A percentile compares a stretch with the other conserved stretches of the same genome.
Evolutionary conservation across 2,329 filamentous ascomycete genomes (phyloP).

Genomic region (Ceratocystiopsis sp.): DNA sequence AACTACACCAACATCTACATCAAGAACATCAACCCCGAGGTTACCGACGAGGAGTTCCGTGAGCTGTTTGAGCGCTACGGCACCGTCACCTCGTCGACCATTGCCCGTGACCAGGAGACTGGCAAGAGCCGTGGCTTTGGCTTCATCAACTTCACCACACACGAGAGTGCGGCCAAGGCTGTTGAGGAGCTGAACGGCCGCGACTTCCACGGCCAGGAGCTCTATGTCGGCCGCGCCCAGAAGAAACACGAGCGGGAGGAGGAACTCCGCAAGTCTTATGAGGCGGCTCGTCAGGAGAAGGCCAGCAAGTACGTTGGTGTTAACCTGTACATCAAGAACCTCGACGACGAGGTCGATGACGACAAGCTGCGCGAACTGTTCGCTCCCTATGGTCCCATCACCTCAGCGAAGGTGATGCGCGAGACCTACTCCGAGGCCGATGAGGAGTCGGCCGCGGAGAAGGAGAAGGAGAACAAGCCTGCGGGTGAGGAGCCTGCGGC

Average conservation of each 20-base stretch:
- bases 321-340: conserved; percentile 99
- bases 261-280: conserved; percentile 96
- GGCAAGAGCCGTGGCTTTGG: conserved; percentile 92
- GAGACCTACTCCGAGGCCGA: conserved; percentile 47
- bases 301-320: conserved; percentile 98
- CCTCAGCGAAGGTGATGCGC: conserved; percentile 98
- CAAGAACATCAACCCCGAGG: conserved; percentile 85
- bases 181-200: conserved; percentile 85
- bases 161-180: conserved; percentile 70
- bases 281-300: conserved; percentile 94
- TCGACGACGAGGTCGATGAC: conserved; percentile 91
- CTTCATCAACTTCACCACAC: conserved; percentile 88
- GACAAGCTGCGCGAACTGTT: conserved; percentile 96
- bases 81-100: conserved; percentile 86
- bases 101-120: conserved; percentile 67
- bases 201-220: conserved; percentile 84
- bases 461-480: conserved; percentile 89
- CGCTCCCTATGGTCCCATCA: conserved; percentile 80
- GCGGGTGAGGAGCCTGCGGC: conserved; percentile 1
- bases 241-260: conserved; percentile 99
- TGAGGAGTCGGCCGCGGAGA: conserved; percentile 43
- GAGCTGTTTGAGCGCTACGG: conserved; percentile 82
- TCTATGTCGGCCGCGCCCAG: conserved; percentile 90
- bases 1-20: conserved; percentile 99
- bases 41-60: conserved; percentile 86